Conservation (phyloP, 495 filamentous ascomycete genomes). For the Darksidea phi region DNA sequence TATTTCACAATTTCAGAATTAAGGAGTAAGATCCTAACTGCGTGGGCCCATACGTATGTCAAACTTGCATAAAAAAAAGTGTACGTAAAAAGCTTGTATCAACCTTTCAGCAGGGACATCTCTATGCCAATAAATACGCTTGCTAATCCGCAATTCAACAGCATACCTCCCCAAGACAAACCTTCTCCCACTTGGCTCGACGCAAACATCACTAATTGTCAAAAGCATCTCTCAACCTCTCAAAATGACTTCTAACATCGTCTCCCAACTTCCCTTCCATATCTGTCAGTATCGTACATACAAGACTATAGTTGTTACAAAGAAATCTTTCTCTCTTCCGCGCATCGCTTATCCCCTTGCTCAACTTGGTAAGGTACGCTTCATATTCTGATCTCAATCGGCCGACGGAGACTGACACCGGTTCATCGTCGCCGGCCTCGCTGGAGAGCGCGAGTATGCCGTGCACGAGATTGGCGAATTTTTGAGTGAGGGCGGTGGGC, state of each 20-base stretch:
- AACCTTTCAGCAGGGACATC: no score
- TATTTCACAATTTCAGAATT: no score
- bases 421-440: slow-evolving; percentile 90
- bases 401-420: slow-evolving; percentile 73
- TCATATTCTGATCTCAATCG: slow-evolving; percentile 77
- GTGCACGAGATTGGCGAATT: slow-evolving; percentile 86
- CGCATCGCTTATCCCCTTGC: slow-evolving; percentile 66
- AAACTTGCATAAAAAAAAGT: no score
- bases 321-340: slow-evolving; percentile 84
- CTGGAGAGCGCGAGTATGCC: slow-evolving; percentile 77
- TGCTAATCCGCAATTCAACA: no score
- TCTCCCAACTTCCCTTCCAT: slow-evolving; percentile 73
- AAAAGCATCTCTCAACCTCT: slow-evolving; percentile 53
- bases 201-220: slow-evolving; percentile 16
- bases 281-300: slow-evolving; percentile 87
- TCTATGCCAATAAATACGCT: no score
- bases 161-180: no score
- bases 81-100: no score
- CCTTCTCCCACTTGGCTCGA: no score
- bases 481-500: slow-evolving; percentile 86
- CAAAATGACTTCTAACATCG: slow-evolving; percentile 71
- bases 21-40: no score
- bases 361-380: slow-evolving; percentile 66
- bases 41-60: no score
- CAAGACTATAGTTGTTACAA: slow-evolving; percentile 89